Base-by-base conservation (phyloP, 2,329 filamentous ascomycete genomes). In the Fusarium devonianum region DNA sequence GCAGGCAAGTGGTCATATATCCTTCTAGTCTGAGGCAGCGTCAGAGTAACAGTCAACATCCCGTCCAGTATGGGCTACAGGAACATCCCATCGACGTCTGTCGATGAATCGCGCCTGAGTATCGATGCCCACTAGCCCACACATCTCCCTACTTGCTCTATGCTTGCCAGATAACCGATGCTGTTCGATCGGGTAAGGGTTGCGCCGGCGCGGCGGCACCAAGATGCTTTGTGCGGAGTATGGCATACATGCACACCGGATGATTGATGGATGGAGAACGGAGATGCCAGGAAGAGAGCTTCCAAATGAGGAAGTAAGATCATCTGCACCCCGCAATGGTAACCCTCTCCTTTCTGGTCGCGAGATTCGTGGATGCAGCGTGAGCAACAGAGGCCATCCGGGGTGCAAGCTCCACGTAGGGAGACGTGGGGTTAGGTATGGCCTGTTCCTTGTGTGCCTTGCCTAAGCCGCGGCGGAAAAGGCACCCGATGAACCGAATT, bases 201-300 rank as follows among this genome's bases (percentile, higher is more conserved):
- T 44, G 33, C 35, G 25, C 33, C 45, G 48, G 43, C 13, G 49
- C 47, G 44, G 40, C 26, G 36, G 47, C 35, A 33, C 37, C 46
- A 25, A 51, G 26, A 45, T 43, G 26, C 36, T 43, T 39, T 43
- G 42, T 45, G 13, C 50, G 59, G 43, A 40, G 47, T 39, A 49
- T 41, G 36, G 30, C 19, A 23, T 23, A 11, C 12, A n/a, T n/a
- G n/a, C 23, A 30, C 35, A 21, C 47, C 51, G 21, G 56, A 34
- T 41, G 49, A 48, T 49, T 38, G 26, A 47, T 25, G 19, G 37
- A 30, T 19, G n/a, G n/a, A n/a, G 12, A 11, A 52, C 34, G 48
- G 51, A 46, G 39, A 49, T 59, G 13, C 49, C 49, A 39, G 52
- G 45, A 47, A 42, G 26, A 45, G 49, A 23, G 30, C 35, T 49